Conservation (phyloP, 1,284 basidiomycete species). For the Hymenochaete sp. region DNA sequence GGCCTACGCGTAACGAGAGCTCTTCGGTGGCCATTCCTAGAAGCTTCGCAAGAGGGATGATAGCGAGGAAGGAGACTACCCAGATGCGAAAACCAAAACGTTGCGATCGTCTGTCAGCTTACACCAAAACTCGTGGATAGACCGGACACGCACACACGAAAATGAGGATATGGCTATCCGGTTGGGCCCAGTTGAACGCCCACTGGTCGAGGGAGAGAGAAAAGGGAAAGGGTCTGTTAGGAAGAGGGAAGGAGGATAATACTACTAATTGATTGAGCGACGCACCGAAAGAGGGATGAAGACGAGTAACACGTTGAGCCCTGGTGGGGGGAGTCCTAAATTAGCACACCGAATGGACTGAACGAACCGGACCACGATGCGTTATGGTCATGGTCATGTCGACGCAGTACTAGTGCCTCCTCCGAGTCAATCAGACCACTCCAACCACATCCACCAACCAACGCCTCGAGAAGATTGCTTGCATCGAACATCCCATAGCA, state of each 20-base stretch:
- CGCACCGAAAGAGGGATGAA: slow-evolving; percentile 65
- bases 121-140: too few species aligned
- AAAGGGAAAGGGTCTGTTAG: not conserved
- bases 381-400: too few species aligned
- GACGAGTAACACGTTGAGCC: slow-evolving; percentile 54
- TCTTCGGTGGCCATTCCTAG: slow-evolving; percentile 87
- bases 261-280: slow-evolving; percentile 9
- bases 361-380: too few species aligned
- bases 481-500: too few species aligned
- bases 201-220: slow-evolving; percentile 38
- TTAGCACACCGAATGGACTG: too few species aligned
- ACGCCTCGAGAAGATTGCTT: too few species aligned
- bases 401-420: too few species aligned
- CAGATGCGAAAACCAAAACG: slow-evolving; percentile 6
- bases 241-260: not conserved
- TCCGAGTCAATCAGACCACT: too few species aligned
- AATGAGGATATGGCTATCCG: slow-evolving; percentile 43
- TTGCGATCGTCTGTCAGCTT: not conserved
- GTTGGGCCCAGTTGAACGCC: slow-evolving; percentile 59
- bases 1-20: slow-evolving; percentile 71
- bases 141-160: slow-evolving; percentile 56
- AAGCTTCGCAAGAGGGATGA: slow-evolving; percentile 70
- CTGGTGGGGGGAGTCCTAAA: slow-evolving; percentile 28
- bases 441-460: too few species aligned
- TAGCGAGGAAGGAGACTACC: slow-evolving; percentile 66